Conservation (phyloP, 257 asterid genomes). For the Penstemon eatonii region DNA sequence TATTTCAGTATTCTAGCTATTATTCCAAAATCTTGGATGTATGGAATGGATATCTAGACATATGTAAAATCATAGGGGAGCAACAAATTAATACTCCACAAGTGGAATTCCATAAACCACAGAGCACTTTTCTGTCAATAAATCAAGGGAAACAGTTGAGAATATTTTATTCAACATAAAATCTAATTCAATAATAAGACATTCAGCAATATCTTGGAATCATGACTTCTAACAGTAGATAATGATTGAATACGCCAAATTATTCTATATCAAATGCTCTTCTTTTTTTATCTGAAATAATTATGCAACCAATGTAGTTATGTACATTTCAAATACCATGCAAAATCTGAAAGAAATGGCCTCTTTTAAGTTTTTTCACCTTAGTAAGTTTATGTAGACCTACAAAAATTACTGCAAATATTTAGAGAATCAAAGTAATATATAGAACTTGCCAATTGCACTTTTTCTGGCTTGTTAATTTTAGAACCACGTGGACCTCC, state of each 20-base stretch:
- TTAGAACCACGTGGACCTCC: slow-evolving; percentile 81
- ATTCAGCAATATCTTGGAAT: neutral
- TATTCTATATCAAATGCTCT: slow-evolving; percentile 12
- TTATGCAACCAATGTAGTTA: neutral
- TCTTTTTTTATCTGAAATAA: slow-evolving; percentile 7
- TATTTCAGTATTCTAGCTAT: neutral
- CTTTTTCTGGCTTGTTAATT: slow-evolving; percentile 89
- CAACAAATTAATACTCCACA: neutral
- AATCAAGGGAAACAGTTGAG: slow-evolving; percentile 1
- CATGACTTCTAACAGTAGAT: neutral
- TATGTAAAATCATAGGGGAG: neutral
- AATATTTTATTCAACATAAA: neutral
- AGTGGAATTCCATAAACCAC: slow-evolving; percentile 1
- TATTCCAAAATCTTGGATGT: neutral
- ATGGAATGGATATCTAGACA: slow-evolving; percentile 3
- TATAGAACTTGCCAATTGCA: slow-evolving; percentile 74
- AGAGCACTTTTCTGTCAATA: neutral
- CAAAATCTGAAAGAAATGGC: slow-evolving; percentile 21
- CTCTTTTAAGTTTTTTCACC: slow-evolving; percentile 11
- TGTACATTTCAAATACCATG: slow-evolving; percentile 14
- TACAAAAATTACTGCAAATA: slow-evolving; percentile 22
- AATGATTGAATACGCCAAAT: neutral
- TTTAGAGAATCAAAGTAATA: slow-evolving; percentile 26
- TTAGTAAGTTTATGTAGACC: slow-evolving; percentile 12
- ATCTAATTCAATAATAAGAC: neutral